Evolutionary conservation across 139 green algal species (phyloP).

Genomic region (Axilococcus clingmanii): DNA sequence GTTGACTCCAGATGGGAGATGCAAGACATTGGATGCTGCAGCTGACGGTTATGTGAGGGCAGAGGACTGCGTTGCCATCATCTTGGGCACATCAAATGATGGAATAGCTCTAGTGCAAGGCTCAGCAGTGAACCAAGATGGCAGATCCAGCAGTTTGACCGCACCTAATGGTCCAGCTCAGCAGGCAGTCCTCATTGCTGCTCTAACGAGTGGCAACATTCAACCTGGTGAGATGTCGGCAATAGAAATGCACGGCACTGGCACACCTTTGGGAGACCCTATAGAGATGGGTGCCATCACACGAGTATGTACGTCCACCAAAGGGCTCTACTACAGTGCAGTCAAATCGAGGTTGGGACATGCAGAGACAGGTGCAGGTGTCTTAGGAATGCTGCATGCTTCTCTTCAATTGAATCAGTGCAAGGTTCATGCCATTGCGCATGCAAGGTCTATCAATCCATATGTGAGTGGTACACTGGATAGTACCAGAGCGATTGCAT

Average conservation of each 20-base stretch:
- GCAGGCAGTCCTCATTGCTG: neutral
- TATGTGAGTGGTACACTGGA: conserved; percentile 15
- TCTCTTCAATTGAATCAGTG: conserved; percentile 7
- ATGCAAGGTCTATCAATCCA: conserved; percentile 40
- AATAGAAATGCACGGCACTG: conserved; percentile 50
- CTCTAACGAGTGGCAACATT: neutral
- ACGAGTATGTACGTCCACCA: conserved; percentile 20
- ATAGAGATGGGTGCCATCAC: conserved; percentile 38
- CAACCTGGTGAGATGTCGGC: neutral
- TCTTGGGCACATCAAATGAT: neutral
- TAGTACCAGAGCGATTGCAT: neutral
- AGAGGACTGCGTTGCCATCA: conserved; percentile 21
- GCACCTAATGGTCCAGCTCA: conserved; percentile 70
- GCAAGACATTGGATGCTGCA: conserved; percentile 38
- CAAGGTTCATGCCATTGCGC: neutral
- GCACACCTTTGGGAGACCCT: conserved; percentile 42
- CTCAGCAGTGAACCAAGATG: conserved; percentile 78
- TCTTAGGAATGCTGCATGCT: conserved; percentile 33
- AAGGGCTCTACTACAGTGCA: conserved; percentile 36
- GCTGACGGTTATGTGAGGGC: conserved; percentile 53
- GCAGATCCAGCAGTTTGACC: conserved; percentile 67
- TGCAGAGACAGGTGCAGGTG: conserved; percentile 57
- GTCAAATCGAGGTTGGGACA: conserved; percentile 62
- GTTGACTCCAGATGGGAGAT: conserved; percentile 35
- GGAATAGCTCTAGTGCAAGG: conserved; percentile 30